Percentiles rank a stretch among this genome's conserved stretches.
phyloP scores from a whole-genome alignment of 768 basidiomycete genomes.

The Rhizopogon vulgaris region DNA sequence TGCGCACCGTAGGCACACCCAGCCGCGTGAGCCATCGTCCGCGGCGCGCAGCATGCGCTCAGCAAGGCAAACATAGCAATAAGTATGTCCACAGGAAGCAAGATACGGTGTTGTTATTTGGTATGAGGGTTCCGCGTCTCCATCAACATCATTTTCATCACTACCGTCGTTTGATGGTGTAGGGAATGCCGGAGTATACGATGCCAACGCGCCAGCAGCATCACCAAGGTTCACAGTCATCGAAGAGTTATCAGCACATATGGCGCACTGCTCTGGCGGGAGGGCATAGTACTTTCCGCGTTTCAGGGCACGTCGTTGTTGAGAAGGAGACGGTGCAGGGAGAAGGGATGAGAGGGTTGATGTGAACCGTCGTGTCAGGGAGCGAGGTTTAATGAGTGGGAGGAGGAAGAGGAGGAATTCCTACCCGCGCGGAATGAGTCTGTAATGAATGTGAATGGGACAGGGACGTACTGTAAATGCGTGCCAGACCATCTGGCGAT shows the following conservation, averaged over 20 bases:
- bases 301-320: slow-evolving; percentile 11
- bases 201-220: slow-evolving; percentile 41
- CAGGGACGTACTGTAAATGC: slow-evolving; percentile 78
- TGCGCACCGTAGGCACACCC: slow-evolving; percentile 83
- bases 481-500: slow-evolving; percentile 99
- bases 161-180: slow-evolving; percentile 6
- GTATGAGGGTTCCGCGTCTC: slow-evolving; percentile 40
- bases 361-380: slow-evolving; percentile 51
- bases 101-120: slow-evolving; percentile 81
- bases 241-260: slow-evolving; percentile 77
- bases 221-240: slow-evolving; percentile 53
- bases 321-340: slow-evolving; percentile 23
- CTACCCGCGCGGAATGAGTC: slow-evolving; percentile 35
- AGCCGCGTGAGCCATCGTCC: slow-evolving; percentile 55
- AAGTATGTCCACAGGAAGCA: slow-evolving; percentile 77
- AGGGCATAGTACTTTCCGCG: slow-evolving; percentile 67
- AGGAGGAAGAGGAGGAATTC: slow-evolving; percentile 93
- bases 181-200: slow-evolving; percentile 19
- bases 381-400: slow-evolving; percentile 71
- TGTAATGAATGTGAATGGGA: neutral
- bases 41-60: slow-evolving; percentile 72
- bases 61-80: slow-evolving; percentile 92
- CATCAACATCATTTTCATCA: slow-evolving; percentile 1
- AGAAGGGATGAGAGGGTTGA: slow-evolving; percentile 29
- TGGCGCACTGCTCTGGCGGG: slow-evolving; percentile 75